Percentiles rank a stretch among this genome's conserved stretches.
Conservation (phyloP, 257 asterid genomes). For the Nicotiana tabacum region DNA sequence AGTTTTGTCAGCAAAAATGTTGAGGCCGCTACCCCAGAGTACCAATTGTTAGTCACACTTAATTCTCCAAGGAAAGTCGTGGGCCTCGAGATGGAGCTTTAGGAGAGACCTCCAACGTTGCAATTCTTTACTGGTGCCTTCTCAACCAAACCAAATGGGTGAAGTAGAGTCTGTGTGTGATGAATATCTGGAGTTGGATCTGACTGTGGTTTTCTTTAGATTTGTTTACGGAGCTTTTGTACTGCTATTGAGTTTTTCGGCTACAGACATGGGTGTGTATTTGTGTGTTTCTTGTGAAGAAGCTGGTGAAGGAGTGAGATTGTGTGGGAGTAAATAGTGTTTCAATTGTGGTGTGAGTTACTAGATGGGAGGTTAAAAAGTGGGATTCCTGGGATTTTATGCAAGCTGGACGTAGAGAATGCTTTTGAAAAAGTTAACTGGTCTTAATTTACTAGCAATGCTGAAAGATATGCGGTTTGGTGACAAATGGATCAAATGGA, state of each 20-base stretch:
- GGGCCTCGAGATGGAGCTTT: background rate
- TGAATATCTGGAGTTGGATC: background rate
- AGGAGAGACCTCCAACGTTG: background rate
- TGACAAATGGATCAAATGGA: no score
- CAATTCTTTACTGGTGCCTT: background rate
- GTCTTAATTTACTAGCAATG: no score
- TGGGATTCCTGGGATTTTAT: no score
- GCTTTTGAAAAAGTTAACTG: no score
- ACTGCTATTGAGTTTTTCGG: background rate
- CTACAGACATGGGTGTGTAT: background rate
- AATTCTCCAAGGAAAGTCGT: no score
- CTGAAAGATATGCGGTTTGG: no score
- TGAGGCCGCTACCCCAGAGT: background rate
- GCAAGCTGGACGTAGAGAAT: no score
- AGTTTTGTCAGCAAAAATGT: background rate
- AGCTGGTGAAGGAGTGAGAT: background rate
- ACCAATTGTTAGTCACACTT: background rate
- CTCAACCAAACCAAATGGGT: background rate
- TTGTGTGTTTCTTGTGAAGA: background rate
- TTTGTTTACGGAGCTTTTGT: background rate
- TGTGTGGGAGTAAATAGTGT: no score
- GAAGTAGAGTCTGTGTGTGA: background rate
- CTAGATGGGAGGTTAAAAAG: no score
- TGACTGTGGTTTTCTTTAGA: background rate
- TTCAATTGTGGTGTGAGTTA: no score